Base-by-base conservation (phyloP, 371 early-diverging fungal species). In the Mortierella sp. region DNA sequence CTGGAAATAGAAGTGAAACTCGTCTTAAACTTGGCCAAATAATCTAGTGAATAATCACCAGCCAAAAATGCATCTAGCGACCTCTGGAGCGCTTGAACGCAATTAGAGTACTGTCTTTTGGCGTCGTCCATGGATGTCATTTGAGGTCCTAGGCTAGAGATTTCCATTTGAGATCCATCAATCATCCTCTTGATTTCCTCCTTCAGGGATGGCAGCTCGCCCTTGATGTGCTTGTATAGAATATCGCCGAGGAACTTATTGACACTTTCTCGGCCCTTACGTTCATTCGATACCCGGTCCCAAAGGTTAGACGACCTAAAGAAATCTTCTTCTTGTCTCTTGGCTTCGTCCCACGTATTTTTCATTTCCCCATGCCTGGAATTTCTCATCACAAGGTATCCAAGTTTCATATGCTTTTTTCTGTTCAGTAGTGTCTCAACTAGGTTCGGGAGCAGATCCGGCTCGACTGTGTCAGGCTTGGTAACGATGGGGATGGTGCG, bases 401-500 rank as follows among this genome's bases (percentile, higher is more conserved):
- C 70, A 0, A 8, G 43, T 8, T 59, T 66, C 76, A 76, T 76
- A 6, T 10, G 15, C 64, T 76, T 76, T 55, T 68, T 63, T 53
- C 49, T 76, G 61, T 76, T 76, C 10, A 67, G 43, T 43, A 43
- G 43, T 43, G 1, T 4, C 10, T 43, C 43, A 15, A 43, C 17
- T 43, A 43, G 43, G 29, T 10, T 59, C 23, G 71, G 76, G 17
- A 76, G 76, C 12, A 70, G 64, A 31, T 70, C 76, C 5, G 32
- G 55, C 35, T 76, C 76, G 29, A 76, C 29, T 22, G 71, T 61
- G 35, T 76, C 76, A 29, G 76, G 70, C 28, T 76, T 76, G 17
- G 76, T 76, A 17, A 70, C 76, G 13, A 76, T 76, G 10, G 76
- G 76, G 8, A 76, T 64, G 12, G 76, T 76, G 37, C 70, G 70